Evolutionary conservation across 2,329 filamentous ascomycete species (phyloP).

Genomic region (Ceratocystis destructans): DNA sequence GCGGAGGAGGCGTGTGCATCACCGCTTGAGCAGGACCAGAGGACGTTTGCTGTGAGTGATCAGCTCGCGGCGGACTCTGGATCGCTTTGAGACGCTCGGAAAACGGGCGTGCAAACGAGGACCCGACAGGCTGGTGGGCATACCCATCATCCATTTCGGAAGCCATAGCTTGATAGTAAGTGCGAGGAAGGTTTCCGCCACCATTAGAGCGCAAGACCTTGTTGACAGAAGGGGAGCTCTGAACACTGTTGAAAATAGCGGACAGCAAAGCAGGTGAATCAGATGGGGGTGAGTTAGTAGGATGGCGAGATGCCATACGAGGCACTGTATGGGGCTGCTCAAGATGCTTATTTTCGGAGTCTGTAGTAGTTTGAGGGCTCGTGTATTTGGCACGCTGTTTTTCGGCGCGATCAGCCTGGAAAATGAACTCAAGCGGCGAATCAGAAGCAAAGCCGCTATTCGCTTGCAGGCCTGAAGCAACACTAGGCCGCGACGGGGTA

Average conservation of each 20-base stretch:
- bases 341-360: background rate
- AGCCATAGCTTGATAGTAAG: conserved; percentile 16
- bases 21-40: background rate
- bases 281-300: conserved; percentile 9
- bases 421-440: conserved; percentile 80
- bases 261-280: conserved; percentile 12
- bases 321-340: conserved; percentile 14
- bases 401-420: conserved; percentile 72
- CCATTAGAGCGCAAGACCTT: conserved; percentile 10
- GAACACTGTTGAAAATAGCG: conserved; percentile 12
- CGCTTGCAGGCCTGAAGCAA: background rate
- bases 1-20: conserved; percentile 13
- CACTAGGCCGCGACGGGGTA: conserved; percentile 9
- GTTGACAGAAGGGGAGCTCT: conserved; percentile 16
- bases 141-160: conserved; percentile 12
- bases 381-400: conserved; percentile 38
- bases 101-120: conserved; percentile 14
- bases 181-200: background rate
- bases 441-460: conserved; percentile 31
- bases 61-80: conserved; percentile 4
- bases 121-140: conserved; percentile 9
- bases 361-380: conserved; percentile 1
- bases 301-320: conserved; percentile 2
- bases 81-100: conserved; percentile 13
- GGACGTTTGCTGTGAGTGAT: background rate